These are phyloP conservation scores for Didymella pinodella DNA, from an alignment of 2,329 filamentous ascomycete genomes.

Conservation along the genomic window DNA sequence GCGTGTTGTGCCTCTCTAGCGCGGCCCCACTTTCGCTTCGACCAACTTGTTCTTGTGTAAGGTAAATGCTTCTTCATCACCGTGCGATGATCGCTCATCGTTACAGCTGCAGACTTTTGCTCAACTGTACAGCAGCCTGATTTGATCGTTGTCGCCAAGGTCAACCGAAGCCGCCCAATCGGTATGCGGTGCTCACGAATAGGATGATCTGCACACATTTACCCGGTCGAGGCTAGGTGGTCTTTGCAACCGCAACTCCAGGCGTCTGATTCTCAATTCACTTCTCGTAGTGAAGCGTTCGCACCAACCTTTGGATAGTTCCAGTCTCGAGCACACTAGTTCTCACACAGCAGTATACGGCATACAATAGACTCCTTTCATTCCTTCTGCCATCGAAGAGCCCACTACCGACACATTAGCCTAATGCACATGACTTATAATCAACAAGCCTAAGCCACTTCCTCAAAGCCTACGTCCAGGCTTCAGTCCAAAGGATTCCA, in stretches of 20 bases:
- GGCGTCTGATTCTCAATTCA: neutral
- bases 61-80: no score
- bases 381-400: neutral
- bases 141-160: no score
- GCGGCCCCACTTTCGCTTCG: slow-evolving; percentile 6
- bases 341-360: no score
- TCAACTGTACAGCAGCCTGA: no score
- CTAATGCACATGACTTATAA: slow-evolving; percentile 11
- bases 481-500: no score
- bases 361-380: neutral
- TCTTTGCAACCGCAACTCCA: slow-evolving; percentile 6
- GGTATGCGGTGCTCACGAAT: neutral
- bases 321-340: no score
- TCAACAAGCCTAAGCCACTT: neutral
- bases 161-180: neutral
- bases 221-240: slow-evolving; percentile 18
- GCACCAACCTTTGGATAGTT: no score
- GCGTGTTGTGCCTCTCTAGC: slow-evolving; percentile 10
- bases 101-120: no score
- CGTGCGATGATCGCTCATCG: no score
- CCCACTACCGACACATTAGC: slow-evolving; percentile 10
- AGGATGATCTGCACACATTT: slow-evolving; percentile 9
- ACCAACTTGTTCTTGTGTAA: no score
- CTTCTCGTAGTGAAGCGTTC: no score
- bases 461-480: no score